Percentiles rank a stretch among this genome's conserved stretches.
Evolutionary conservation across 768 basidiomycete species (phyloP).

Genomic region (Dioszegia crocea): DNA sequence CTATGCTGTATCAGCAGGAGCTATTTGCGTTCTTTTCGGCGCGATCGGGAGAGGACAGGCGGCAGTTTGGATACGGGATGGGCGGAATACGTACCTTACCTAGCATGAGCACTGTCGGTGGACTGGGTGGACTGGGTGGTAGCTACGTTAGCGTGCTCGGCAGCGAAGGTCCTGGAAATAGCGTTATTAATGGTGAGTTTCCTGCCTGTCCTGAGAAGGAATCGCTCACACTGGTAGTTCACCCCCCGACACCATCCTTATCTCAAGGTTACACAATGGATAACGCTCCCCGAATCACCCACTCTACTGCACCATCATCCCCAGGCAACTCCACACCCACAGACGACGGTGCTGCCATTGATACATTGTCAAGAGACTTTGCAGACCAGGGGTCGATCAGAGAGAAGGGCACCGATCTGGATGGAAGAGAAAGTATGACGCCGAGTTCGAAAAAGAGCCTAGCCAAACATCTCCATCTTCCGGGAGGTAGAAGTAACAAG

Average conservation of each 20-base stretch:
- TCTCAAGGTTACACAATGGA: background rate
- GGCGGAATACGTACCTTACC: slow-evolving; percentile 9
- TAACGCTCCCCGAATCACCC: background rate
- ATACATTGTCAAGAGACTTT: background rate
- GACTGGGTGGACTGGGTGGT: slow-evolving; percentile 34
- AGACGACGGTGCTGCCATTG: background rate
- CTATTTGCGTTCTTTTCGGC: slow-evolving; percentile 82
- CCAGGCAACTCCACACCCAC: slow-evolving; percentile 12
- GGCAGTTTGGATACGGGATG: slow-evolving; percentile 14
- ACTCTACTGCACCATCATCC: slow-evolving; percentile 15
- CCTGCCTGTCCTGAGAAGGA: too few species aligned
- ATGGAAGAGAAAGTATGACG: slow-evolving; percentile 4
- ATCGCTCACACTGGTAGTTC: too few species aligned
- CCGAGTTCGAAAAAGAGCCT: slow-evolving; percentile 16
- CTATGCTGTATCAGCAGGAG: slow-evolving; percentile 73
- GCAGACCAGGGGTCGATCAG: slow-evolving; percentile 11
- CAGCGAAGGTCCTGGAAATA: background rate
- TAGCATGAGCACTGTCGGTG: slow-evolving; percentile 21
- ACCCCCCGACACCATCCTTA: slow-evolving; percentile 13
- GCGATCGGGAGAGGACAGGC: slow-evolving; percentile 45
- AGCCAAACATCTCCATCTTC: slow-evolving; percentile 42
- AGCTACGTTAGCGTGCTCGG: slow-evolving; percentile 38
- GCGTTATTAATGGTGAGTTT: slow-evolving; percentile 18
- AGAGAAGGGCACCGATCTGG: slow-evolving; percentile 6
- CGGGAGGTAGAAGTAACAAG: slow-evolving; percentile 7